Percentiles rank a stretch among this genome's conserved stretches.
phyloP scores from a whole-genome alignment of 1,139 yeast species.

The Yamadazyma sp. region DNA sequence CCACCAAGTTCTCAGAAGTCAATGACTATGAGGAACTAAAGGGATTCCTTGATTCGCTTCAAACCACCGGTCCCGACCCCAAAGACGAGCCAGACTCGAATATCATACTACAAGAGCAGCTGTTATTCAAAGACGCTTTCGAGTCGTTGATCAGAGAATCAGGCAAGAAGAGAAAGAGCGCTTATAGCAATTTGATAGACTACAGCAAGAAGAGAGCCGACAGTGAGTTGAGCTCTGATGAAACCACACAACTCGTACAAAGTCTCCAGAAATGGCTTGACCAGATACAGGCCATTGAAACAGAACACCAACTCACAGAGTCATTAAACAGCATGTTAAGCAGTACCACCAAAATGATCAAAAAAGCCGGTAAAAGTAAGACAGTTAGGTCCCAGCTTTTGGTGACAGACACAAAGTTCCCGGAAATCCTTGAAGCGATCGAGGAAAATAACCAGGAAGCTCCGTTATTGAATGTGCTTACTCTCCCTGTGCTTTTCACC shows the following conservation, averaged over 20 bases:
- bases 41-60: slow-evolving; percentile 2
- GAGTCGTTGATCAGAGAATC: slow-evolving; percentile 17
- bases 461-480: slow-evolving; percentile 33
- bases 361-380: background rate
- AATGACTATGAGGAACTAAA: slow-evolving; percentile 4
- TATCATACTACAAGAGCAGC: slow-evolving; percentile 22
- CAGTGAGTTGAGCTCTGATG: slow-evolving; percentile 11
- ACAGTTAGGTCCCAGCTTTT: background rate
- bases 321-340: slow-evolving; percentile 11
- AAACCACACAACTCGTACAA: slow-evolving; percentile 18
- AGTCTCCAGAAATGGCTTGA: slow-evolving; percentile 28
- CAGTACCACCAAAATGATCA: slow-evolving; percentile 1
- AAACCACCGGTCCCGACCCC: slow-evolving; percentile 3
- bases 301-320: slow-evolving; percentile 1
- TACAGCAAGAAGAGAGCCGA: slow-evolving; percentile 3
- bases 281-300: slow-evolving; percentile 18
- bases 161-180: background rate
- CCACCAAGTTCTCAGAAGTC: slow-evolving; percentile 2
- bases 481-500: slow-evolving; percentile 41
- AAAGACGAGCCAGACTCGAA: slow-evolving; percentile 6
- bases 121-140: slow-evolving; percentile 25
- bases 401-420: background rate
- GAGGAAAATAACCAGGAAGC: background rate
- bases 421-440: background rate
- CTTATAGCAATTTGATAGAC: slow-evolving; percentile 5